Percentiles rank a stretch among this genome's conserved stretches.
Conservation (phyloP, 2,329 filamentous ascomycete species). For the Dendryphion nanum region DNA sequence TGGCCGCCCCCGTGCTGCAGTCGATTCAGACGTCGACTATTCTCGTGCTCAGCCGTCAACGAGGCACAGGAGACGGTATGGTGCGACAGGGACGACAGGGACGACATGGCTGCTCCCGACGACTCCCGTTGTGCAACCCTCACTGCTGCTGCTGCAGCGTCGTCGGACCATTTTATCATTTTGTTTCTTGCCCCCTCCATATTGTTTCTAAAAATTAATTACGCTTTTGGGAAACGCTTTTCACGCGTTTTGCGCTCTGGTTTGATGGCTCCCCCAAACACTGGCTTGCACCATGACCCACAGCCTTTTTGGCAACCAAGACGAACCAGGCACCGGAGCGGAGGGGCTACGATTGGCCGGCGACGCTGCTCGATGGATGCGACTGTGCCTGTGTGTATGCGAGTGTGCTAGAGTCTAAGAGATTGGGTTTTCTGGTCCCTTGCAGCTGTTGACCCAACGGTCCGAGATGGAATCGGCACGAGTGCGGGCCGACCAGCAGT, state of each 20-base stretch:
- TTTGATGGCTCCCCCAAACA: neutral
- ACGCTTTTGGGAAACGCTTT: too few relatives aligned
- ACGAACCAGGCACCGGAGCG: too few relatives aligned
- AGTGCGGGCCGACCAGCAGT: neutral
- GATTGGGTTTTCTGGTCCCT: too few relatives aligned
- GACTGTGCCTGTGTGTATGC: too few relatives aligned
- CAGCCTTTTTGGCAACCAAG: neutral
- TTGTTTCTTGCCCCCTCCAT: too few relatives aligned
- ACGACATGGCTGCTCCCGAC: too few relatives aligned
- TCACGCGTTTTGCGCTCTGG: too few relatives aligned
- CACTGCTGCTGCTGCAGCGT: conserved; percentile 1
- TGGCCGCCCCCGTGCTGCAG: neutral
- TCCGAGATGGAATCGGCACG: neutral
- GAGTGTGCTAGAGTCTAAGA: too few relatives aligned
- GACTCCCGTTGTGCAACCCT: conserved; percentile 19
- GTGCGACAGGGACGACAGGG: conserved; percentile 38
- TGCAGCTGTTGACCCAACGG: too few relatives aligned
- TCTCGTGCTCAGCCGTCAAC: conserved; percentile 6
- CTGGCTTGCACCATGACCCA: conserved; percentile 3
- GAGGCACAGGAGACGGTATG: conserved; percentile 22
- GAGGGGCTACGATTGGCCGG: too few relatives aligned
- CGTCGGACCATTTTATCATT: too few relatives aligned
- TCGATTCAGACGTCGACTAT: neutral
- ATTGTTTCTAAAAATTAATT: conserved; percentile 3
- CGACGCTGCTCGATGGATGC: too few relatives aligned